Conservation (phyloP, 73 alveolate species). For the Symbiodinium pilosum region DNA sequence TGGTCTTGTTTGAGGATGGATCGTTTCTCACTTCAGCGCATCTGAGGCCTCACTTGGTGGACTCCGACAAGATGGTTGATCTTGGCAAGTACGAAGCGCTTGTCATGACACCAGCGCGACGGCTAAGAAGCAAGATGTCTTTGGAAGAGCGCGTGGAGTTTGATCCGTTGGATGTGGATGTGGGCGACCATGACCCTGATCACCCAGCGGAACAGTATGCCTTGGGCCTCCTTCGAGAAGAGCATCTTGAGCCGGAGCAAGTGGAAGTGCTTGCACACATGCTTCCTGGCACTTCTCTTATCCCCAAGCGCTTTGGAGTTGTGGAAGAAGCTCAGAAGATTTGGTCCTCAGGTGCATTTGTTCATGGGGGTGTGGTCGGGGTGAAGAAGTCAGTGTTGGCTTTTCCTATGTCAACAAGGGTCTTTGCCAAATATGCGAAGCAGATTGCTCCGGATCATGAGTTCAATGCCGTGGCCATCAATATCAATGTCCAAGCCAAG, state of each 20-base stretch:
- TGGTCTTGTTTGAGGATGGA: too few relatives aligned
- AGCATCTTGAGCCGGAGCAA: not conserved
- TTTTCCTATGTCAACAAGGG: not conserved
- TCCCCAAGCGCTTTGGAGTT: not conserved
- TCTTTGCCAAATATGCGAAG: too few relatives aligned
- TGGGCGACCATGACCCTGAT: not conserved
- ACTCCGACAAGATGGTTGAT: not conserved
- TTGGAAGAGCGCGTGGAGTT: not conserved
- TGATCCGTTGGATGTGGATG: not conserved
- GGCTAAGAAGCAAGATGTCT: not conserved
- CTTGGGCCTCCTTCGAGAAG: not conserved
- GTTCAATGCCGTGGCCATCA: not conserved
- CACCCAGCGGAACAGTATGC: not conserved
- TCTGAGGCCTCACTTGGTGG: not conserved
- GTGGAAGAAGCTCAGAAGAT: not conserved
- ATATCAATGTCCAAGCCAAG: not conserved
- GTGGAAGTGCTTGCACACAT: not conserved
- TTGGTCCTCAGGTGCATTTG: not conserved
- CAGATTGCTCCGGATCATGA: not conserved
- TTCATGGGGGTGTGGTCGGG: not conserved
- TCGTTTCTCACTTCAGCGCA: not conserved
- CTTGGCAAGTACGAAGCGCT: not conserved
- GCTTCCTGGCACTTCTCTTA: not conserved
- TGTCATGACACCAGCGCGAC: not conserved
- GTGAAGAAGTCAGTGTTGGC: not conserved